Base-by-base conservation (phyloP, 768 basidiomycete genomes). In the Boletus patriciae region DNA sequence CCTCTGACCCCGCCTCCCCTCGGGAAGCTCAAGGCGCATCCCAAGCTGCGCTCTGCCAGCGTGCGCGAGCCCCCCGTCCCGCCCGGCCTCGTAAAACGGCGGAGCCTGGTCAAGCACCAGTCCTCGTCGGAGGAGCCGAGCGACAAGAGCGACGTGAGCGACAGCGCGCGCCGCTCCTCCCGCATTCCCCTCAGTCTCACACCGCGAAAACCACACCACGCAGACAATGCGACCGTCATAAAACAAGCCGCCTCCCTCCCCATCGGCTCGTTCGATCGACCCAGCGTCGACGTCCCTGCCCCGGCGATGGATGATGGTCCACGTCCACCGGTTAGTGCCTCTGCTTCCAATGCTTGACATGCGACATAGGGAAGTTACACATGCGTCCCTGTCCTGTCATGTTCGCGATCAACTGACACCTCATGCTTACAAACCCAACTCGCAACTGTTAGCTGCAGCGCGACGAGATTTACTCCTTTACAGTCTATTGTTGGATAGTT, bases 11-110 rank as follows among this genome's bases (percentile, higher is more conserved):
- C 48, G 11, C 70, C 70, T n/a, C 72, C 70, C 0, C 66, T 66
- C 51, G 61, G 64, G 6, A 66, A 50, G 46, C 44, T 55, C 57
- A 73, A 62, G 21, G 60, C 68, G 1, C 72, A 72, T 43, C 70
- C 70, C 0, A 73, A 72, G 27, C 56, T 72, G 3, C 70, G 72
- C 37, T 33, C 62, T 1, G 61, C 68, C 25, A 64, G 11, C 54
- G 61, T 56, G 0, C 71, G 70, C 18, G 71, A 73, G 18, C 70
- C 70, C 0, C 70, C 70, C 31, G 70, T 71, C 1, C 70, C 70
- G 2, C 70, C 70, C 18, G 67, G 68, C 1, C 66, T 71, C 34
- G 70, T 63, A n/a, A 66, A 73, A 41, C 50, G 68, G 18, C 61
- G 60, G 8, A 64, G 65, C n/a, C 64, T 58, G 23, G 36, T 67